Base-by-base conservation (phyloP, 2,329 filamentous ascomycete genomes). In the Rutstroemia sydowiana region DNA sequence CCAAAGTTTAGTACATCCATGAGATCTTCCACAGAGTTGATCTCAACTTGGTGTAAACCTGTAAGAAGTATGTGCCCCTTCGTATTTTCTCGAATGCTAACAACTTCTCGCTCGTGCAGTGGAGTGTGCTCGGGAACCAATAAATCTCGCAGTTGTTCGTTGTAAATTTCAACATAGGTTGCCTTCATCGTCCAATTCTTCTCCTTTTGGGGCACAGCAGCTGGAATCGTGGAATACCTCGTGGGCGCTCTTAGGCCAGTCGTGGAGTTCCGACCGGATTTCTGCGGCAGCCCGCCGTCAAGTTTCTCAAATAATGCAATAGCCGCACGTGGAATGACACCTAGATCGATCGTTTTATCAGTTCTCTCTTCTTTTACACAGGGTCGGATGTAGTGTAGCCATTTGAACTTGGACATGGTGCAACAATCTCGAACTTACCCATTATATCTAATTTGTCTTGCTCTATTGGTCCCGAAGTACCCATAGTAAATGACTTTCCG, bases 401-500 rank as follows among this genome's bases (percentile, higher is more conserved):
- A 26, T 23, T 32, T 36, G 36, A 46, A 46, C 36, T 39, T 32
- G 20, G 42, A 26, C 49, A 31, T 51, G 55, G 48, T 47, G 50
- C 47, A 39, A 45, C 54, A 37, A 13, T 18, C 23, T 51, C 30
- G 36, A 44, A 71, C 85, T 69, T 77, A 93, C 89, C 90, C 87
- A 92, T 93, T 28, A 81, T 70, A 7, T 85, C 78, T 28, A 75
- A 59, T 62, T 92, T 77, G 23, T 74, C 76, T 64, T 95, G 86
- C 63, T 96, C 91, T 20, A 70, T 70, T 2, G 91, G 88, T 4
- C 90, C 90, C 0, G 92, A 90, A 0, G 93, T 98, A 52, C 93
- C 93, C 93, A 98, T 98, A 0, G 93, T 98, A 67, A 95, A 97
- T 2, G 92, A 97, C 72, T 98, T 98, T 61, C 93, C 93, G 10